phyloP scores from a whole-genome alignment of 805 yeast genomes.

The Limtongia smithiae region DNA sequence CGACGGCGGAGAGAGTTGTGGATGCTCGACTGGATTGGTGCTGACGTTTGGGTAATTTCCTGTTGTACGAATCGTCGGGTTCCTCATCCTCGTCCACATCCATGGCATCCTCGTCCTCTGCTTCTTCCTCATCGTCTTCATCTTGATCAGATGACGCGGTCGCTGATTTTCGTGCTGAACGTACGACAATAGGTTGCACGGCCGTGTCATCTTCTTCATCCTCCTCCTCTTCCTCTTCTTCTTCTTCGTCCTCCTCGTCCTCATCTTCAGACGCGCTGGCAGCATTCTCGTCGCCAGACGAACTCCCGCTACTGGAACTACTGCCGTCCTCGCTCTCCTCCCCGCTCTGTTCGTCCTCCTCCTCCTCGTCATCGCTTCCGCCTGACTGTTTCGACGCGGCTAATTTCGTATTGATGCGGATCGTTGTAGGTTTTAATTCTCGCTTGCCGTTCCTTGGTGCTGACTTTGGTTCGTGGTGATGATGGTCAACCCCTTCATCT shows the following conservation, averaged over 20 bases:
- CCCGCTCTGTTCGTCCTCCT: background rate
- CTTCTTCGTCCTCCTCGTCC: background rate
- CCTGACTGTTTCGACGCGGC: too few relatives aligned
- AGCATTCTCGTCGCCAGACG: constrained; percentile 3
- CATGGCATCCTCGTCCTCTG: too few relatives aligned
- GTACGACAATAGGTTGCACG: constrained; percentile 19
- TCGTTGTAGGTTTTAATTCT: too few relatives aligned
- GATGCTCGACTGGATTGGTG: too few relatives aligned
- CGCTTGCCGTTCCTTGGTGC: too few relatives aligned
- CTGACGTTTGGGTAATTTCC: background rate
- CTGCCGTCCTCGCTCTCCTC: constrained; percentile 18
- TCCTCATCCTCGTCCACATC: constrained; percentile 29
- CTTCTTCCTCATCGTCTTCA: background rate
- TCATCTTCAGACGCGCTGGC: background rate
- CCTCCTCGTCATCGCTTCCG: background rate
- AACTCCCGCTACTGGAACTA: constrained; percentile 1
- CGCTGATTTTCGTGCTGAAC: constrained; percentile 19
- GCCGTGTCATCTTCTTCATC: constrained; percentile 2
- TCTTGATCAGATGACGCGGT: background rate
- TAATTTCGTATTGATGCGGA: too few relatives aligned
- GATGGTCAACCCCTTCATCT: constrained; percentile 10
- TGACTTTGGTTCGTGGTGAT: background rate
- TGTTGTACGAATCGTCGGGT: background rate
- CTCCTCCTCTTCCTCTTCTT: constrained; percentile 2
- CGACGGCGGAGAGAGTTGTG: too few relatives aligned